A percentile compares a stretch with the other conserved stretches of the same genome.
Conservation (phyloP, 495 filamentous ascomycete genomes). For the Penicillium atrosanguineum region DNA sequence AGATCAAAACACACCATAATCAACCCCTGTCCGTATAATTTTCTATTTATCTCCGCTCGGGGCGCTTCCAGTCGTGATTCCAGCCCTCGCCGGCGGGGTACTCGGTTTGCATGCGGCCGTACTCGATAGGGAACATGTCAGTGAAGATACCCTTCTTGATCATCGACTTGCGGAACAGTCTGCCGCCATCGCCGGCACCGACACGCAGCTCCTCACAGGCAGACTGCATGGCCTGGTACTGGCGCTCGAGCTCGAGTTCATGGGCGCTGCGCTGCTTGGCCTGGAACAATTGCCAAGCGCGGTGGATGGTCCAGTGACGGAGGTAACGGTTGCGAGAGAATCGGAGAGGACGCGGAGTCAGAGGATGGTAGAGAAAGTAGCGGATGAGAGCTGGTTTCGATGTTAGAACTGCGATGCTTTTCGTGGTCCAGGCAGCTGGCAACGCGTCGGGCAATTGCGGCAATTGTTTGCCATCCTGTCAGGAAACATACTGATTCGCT, state of each 20-base stretch:
- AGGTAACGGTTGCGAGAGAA: conserved; percentile 85
- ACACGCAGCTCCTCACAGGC: conserved; percentile 81
- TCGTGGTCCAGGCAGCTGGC: background rate
- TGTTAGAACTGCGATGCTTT: background rate
- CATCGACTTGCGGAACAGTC: conserved; percentile 79
- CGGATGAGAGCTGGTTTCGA: conserved; percentile 52
- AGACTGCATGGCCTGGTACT: conserved; percentile 73
- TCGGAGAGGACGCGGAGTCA: conserved; percentile 73
- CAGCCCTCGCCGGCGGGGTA: conserved; percentile 68
- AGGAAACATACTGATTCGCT: conserved; percentile 48
- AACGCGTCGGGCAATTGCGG: background rate
- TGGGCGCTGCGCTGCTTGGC: conserved; percentile 58
- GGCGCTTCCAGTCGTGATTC: conserved; percentile 65
- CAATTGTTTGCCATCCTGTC: background rate
- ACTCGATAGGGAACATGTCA: conserved; percentile 77
- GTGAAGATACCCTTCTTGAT: conserved; percentile 75
- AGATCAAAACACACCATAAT: conserved; percentile 5
- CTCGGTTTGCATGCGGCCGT: conserved; percentile 79
- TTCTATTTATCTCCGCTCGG: conserved; percentile 21
- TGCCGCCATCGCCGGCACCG: conserved; percentile 68
- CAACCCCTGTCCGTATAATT: background rate
- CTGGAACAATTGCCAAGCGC: conserved; percentile 79
- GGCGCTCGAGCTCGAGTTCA: conserved; percentile 63
- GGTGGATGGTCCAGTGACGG: conserved; percentile 98
- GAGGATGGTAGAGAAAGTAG: conserved; percentile 63